A percentile compares a stretch with the other conserved stretches of the same genome.
Conservation (phyloP, 352 stramenopile species). For the Phytophthora podocarpi region DNA sequence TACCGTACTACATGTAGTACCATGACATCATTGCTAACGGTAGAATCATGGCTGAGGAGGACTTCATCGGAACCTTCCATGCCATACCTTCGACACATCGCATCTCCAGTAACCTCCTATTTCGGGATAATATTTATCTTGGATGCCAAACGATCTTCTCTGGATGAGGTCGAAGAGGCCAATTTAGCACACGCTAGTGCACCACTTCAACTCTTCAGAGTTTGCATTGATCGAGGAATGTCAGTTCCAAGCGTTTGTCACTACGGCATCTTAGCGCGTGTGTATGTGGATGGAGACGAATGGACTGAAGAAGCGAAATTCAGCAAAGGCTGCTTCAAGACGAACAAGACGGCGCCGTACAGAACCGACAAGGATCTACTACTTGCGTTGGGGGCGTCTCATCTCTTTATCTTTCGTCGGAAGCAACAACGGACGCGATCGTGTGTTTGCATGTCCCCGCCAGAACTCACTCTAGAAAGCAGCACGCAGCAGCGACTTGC, state of each 20-base stretch:
- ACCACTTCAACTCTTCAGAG: neutral
- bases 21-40: no score
- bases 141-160: no score
- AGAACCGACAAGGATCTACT: constrained; percentile 34
- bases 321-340: constrained; percentile 30
- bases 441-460: constrained; percentile 30
- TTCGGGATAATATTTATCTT: constrained; percentile 22
- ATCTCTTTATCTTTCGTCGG: constrained; percentile 28
- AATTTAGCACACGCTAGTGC: no score
- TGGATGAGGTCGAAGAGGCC: no score
- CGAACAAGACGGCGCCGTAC: constrained; percentile 24
- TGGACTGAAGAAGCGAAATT: constrained; percentile 28
- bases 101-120: constrained; percentile 10
- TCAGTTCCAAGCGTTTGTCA: constrained; percentile 18
- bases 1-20: no score
- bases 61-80: no score
- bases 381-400: constrained; percentile 24
- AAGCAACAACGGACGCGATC: constrained; percentile 23
- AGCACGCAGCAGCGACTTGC: constrained; percentile 29
- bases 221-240: constrained; percentile 8
- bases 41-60: no score
- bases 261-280: constrained; percentile 24
- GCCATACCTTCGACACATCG: no score
- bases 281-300: constrained; percentile 31
- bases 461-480: constrained; percentile 25